Percentiles rank a stretch among this genome's conserved stretches.
Evolutionary conservation across 345 rosid genomes (phyloP).

Genomic region (Euphorbia peplus): DNA sequence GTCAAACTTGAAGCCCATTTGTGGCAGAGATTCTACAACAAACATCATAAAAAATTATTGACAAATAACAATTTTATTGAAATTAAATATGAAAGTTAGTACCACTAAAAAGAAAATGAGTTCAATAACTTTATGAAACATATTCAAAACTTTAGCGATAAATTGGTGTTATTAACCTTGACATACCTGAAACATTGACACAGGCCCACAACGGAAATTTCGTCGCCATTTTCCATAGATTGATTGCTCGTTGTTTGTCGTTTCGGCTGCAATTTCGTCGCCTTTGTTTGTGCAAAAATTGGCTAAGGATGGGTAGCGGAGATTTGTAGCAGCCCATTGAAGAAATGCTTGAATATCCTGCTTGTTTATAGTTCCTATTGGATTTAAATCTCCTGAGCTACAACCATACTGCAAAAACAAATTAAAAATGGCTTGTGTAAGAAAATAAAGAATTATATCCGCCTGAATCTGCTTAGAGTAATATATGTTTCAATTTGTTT

Average conservation of each 20-base stretch:
- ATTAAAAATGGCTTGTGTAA: neutral
- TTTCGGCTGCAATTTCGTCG: conserved; percentile 90
- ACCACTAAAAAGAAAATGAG: too few species aligned
- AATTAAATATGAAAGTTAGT: too few species aligned
- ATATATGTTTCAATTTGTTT: too few species aligned
- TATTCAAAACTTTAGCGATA: too few species aligned
- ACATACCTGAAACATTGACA: conserved; percentile 93
- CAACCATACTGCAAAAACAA: conserved; percentile 73
- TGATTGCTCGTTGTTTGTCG: conserved; percentile 92
- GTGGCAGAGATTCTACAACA: conserved; percentile 83
- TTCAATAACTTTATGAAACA: too few species aligned
- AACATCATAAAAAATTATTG: neutral
- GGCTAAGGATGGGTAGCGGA: conserved; percentile 83
- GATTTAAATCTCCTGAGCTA: conserved; percentile 95
- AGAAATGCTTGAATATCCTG: conserved; percentile 79
- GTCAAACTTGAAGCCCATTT: conserved; percentile 76
- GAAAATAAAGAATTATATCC: too few species aligned
- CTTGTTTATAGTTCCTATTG: conserved; percentile 93
- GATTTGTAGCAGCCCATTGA: conserved; percentile 83
- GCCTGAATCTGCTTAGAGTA: too few species aligned
- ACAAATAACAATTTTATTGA: too few species aligned
- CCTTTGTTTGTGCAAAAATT: conserved; percentile 58
- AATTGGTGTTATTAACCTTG: neutral
- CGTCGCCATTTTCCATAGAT: conserved; percentile 77
- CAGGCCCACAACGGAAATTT: conserved; percentile 86